A percentile compares a stretch with the other conserved stretches of the same genome.
Conservation (phyloP, 1,284 basidiomycete species). For the Abortiporus biennis region DNA sequence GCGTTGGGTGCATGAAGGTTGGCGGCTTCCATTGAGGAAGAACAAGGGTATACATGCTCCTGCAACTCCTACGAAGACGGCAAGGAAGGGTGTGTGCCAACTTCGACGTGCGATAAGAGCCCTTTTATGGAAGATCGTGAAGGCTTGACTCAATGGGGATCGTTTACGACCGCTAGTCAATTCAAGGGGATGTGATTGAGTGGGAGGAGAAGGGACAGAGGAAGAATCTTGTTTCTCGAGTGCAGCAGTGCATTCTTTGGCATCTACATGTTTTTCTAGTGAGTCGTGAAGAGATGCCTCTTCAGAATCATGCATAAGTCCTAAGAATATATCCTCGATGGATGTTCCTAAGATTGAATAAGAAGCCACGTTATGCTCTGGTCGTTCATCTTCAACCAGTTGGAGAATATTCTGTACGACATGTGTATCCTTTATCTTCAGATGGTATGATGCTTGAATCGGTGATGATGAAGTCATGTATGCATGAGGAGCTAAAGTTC, state of each 20-base stretch:
- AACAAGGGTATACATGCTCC: conserved; percentile 62
- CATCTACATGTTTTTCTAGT: conserved; percentile 8
- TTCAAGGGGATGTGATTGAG: conserved; percentile 17
- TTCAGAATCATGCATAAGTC: conserved; percentile 52
- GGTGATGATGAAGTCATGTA: conserved; percentile 35
- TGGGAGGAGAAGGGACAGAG: conserved; percentile 8
- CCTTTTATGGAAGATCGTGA: conserved; percentile 72
- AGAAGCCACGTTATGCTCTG: conserved; percentile 32
- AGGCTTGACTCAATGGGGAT: conserved; percentile 50
- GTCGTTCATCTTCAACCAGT: conserved; percentile 41
- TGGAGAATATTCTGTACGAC: conserved; percentile 52
- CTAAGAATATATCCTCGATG: conserved; percentile 78
- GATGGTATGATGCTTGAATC: conserved; percentile 40
- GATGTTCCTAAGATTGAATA: conserved; percentile 71
- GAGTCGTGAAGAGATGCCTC: conserved; percentile 13
- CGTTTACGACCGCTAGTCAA: conserved; percentile 45
- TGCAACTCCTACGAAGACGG: conserved; percentile 55
- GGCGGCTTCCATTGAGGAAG: conserved; percentile 45
- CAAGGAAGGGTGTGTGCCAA: conserved; percentile 62
- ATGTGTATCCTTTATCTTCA: conserved; percentile 50
- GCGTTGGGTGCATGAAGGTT: conserved; percentile 40
- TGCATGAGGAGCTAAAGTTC: conserved; percentile 39
- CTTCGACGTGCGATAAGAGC: conserved; percentile 56
- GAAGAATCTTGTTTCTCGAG: conserved; percentile 12
- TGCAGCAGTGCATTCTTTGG: conserved; percentile 9